Conservation (phyloP, 2,329 filamentous ascomycete genomes). For the Ceratocystiopsis minuta region DNA sequence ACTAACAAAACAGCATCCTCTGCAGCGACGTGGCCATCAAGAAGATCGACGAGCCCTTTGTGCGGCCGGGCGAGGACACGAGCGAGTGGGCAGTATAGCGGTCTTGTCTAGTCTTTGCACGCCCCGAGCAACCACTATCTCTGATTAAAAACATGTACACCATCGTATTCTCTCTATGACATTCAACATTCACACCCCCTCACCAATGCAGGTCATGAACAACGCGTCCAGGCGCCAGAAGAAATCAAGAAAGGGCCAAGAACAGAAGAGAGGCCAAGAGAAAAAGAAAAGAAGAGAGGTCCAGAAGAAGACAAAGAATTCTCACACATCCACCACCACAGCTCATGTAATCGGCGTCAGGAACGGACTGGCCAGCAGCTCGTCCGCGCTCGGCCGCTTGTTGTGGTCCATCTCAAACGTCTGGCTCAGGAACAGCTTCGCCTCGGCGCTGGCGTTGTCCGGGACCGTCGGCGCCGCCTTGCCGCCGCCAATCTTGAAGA, state of each 20-base stretch:
- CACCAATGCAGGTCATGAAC: too few species aligned
- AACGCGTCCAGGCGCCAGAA: background rate
- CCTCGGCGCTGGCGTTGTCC: slow-evolving; percentile 69
- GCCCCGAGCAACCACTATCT: too few species aligned
- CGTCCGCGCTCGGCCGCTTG: slow-evolving; percentile 77
- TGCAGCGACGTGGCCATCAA: slow-evolving; percentile 93
- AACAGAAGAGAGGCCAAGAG: background rate
- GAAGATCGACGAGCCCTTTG: slow-evolving; percentile 83
- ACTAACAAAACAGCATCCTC: slow-evolving; percentile 51
- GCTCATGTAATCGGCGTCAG: slow-evolving; percentile 47
- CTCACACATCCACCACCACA: too few species aligned
- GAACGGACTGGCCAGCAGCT: slow-evolving; percentile 71
- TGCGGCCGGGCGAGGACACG: slow-evolving; percentile 51
- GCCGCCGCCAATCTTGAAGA: slow-evolving; percentile 91
- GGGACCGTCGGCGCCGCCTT: slow-evolving; percentile 79
- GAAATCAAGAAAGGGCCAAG: too few species aligned
- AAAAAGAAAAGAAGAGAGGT: slow-evolving; percentile 1
- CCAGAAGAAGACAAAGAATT: background rate
- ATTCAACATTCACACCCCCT: too few species aligned
- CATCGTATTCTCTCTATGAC: too few species aligned
- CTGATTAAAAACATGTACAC: too few species aligned
- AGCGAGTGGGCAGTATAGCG: slow-evolving; percentile 55
- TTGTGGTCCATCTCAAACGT: slow-evolving; percentile 96
- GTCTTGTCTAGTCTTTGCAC: too few species aligned
- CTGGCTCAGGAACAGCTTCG: slow-evolving; percentile 62